These are phyloP conservation scores for Metschnikowia kofuensis DNA, from an alignment of 805 yeast genomes.

Conservation along the genomic window DNA sequence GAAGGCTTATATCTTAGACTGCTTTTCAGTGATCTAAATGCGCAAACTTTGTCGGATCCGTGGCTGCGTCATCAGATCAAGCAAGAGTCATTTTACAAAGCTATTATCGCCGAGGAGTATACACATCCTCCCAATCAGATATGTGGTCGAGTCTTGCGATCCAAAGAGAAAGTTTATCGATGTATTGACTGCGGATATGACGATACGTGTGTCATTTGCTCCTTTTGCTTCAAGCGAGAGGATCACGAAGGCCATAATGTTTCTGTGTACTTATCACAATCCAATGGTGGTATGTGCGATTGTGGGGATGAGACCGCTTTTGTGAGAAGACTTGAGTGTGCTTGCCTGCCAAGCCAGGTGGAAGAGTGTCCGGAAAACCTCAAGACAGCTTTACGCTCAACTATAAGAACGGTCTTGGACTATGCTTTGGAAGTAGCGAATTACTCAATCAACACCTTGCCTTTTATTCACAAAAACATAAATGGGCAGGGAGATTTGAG, in stretches of 20 bases:
- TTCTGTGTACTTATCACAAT: conserved; percentile 46
- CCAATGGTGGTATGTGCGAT: conserved; percentile 56
- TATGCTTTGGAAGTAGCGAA: conserved; percentile 44
- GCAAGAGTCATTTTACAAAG: conserved; percentile 9
- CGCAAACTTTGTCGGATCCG: conserved; percentile 1
- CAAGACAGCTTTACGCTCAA: conserved; percentile 18
- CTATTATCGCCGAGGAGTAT: conserved; percentile 12
- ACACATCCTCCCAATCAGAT: conserved; percentile 57
- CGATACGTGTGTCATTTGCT: conserved; percentile 75
- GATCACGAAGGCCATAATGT: conserved; percentile 71
- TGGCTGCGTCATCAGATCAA: conserved; percentile 2
- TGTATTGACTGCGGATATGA: conserved; percentile 78
- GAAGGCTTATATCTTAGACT: conserved; percentile 13
- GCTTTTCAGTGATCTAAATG: conserved; percentile 14
- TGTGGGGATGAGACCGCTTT: conserved; percentile 74
- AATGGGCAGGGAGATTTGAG: conserved; percentile 22
- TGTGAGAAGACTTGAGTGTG: conserved; percentile 51
- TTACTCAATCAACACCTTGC: conserved; percentile 37
- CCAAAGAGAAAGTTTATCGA: conserved; percentile 66
- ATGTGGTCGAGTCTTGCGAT: conserved; percentile 62
- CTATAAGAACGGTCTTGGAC: conserved; percentile 38
- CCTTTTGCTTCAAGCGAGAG: conserved; percentile 63
- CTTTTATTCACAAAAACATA: conserved; percentile 33
- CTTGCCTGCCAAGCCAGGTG: conserved; percentile 22
- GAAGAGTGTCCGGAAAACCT: conserved; percentile 15